phyloP scores from a whole-genome alignment of 108 stramenopile genomes.

The Nannochloropsis granulata region DNA sequence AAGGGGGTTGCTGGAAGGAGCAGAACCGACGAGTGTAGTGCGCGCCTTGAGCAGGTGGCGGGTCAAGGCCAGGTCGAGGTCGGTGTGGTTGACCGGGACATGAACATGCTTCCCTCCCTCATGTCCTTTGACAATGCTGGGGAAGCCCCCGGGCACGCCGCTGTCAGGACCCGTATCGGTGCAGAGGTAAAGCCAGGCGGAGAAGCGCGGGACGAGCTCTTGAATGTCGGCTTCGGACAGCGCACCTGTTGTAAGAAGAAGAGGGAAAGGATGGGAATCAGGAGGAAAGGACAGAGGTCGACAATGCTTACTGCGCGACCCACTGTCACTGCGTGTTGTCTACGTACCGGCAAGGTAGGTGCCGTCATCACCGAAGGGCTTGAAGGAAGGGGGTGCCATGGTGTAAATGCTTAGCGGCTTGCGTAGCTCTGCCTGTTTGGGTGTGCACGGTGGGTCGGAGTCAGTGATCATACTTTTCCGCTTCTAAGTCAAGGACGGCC shows the following conservation, averaged over 20 bases:
- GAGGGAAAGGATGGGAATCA: background rate
- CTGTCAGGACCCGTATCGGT: background rate
- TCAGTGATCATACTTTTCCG: too few relatives aligned
- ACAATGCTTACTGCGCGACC: too few relatives aligned
- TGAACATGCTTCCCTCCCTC: background rate
- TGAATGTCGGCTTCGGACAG: background rate
- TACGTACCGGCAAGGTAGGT: background rate
- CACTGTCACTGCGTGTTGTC: background rate
- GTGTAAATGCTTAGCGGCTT: background rate
- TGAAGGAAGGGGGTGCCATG: background rate
- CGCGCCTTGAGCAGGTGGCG: background rate
- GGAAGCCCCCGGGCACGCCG: background rate
- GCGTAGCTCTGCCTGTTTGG: too few relatives aligned
- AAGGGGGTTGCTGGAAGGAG: background rate
- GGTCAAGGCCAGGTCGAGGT: background rate
- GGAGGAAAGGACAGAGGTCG: too few relatives aligned
- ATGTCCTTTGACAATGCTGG: background rate
- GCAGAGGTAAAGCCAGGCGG: background rate
- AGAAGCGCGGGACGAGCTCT: background rate
- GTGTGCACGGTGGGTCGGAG: too few relatives aligned
- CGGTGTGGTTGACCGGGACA: background rate
- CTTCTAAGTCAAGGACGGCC: too few relatives aligned
- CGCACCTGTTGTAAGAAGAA: background rate
- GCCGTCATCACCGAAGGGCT: background rate
- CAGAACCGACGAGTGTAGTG: background rate